These are phyloP conservation scores for Aplosporella prunicola DNA, from an alignment of 2,329 filamentous ascomycete species.

Conservation along the genomic window DNA sequence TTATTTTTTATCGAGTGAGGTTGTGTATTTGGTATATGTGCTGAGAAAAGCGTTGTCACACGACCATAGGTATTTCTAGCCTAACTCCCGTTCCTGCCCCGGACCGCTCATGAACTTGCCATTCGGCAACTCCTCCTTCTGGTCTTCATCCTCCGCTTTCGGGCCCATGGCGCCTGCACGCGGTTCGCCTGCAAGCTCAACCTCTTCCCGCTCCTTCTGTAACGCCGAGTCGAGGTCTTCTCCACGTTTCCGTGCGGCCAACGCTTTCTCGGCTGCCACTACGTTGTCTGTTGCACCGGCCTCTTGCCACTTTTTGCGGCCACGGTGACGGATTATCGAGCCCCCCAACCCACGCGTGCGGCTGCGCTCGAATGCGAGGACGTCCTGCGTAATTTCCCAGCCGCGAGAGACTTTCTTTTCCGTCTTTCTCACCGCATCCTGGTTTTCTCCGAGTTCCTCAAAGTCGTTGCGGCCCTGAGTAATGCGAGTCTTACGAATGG, in stretches of 20 bases:
- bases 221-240: background rate
- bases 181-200: background rate
- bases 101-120: too few species aligned
- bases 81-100: too few species aligned
- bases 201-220: background rate
- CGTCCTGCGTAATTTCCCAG: slow-evolving; percentile 14
- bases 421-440: background rate
- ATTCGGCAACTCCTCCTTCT: too few species aligned
- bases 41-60: too few species aligned
- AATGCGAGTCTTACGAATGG: slow-evolving; percentile 50
- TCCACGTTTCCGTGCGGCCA: background rate
- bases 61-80: too few species aligned
- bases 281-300: background rate
- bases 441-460: slow-evolving; percentile 7
- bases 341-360: background rate
- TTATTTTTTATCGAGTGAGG: too few species aligned
- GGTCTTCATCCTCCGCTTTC: too few species aligned
- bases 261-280: background rate
- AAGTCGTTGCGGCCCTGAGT: slow-evolving; percentile 47
- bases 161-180: background rate
- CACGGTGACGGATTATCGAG: background rate
- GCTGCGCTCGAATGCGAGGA: slow-evolving; percentile 2
- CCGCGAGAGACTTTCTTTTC: slow-evolving; percentile 4
- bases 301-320: background rate
- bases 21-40: too few species aligned